Evolutionary conservation across 2,329 filamentous ascomycete genomes (phyloP), one percentile per base, ranked within the genome.

Genomic region (Sarocladiaceae sp.): DNA sequence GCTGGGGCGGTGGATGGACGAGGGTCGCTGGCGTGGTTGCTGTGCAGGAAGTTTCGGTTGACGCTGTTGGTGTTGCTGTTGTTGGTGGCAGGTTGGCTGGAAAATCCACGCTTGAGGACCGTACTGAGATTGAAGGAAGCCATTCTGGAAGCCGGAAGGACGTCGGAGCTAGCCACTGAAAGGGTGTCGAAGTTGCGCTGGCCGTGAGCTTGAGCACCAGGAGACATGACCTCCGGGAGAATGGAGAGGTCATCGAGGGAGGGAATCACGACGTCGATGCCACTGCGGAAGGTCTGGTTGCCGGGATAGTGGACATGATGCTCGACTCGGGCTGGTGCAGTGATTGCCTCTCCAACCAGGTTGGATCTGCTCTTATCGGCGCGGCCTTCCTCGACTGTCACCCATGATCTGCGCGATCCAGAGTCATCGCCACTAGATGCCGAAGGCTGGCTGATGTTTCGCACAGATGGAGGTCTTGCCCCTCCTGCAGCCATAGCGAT

Each of bases 321-420:
- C 10, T 32, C 15, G 18, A 43, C 20, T 15, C 54, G 54, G 15
- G 39, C 47, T 20, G 40, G 40, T 11, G 40, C 33, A 3, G 40
- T 24, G 6, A 32, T 27, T 6, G 40, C 32, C 16, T 43, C 26
- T 29, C 40, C 33, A 5, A 27, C 29, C 18, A 20, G 4, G 5
- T 5, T 15, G 26, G 26, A 29, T 10, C 26, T 18, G 19, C 40
- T 43, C 6, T 5, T 16, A 5, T 33, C 26, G 11, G 7, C 26
- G 7, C 40, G 26, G 12, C 26, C 40, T 13, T 32, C 29, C 12
- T 62, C 63, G 15, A 65, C 55, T 1, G 63, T 66, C 6, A 63
- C 48, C 63, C 63, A 66, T 2, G 63, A 65, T 29, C 40, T 5
- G 10, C 40, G 26, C 6, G 40, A 43, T 15, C 19, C 27, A 18